These are phyloP conservation scores for Clavispora vitiphila DNA, from an alignment of 805 yeast species.

Conservation along the genomic window DNA sequence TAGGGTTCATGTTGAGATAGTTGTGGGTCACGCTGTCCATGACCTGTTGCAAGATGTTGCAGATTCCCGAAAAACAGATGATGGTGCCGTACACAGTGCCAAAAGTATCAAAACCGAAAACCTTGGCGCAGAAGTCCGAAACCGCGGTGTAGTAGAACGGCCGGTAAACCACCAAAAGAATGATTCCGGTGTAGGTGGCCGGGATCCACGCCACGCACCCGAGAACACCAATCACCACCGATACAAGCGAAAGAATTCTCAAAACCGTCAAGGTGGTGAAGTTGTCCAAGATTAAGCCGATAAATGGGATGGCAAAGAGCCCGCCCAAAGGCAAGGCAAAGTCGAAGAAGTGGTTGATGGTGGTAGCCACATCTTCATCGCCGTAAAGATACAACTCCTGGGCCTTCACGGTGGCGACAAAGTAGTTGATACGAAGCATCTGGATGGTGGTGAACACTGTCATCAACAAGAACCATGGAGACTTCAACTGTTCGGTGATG, in stretches of 20 bases:
- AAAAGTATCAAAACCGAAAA: constrained; percentile 87
- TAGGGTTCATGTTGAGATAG: constrained; percentile 67
- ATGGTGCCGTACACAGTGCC: constrained; percentile 88
- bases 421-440: constrained; percentile 88
- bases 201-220: constrained; percentile 58
- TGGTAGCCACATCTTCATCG: constrained; percentile 46
- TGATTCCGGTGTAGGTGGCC: constrained; percentile 64
- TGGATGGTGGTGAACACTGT: constrained; percentile 76
- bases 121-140: constrained; percentile 87
- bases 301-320: constrained; percentile 76
- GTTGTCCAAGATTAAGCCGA: constrained; percentile 76
- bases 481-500: constrained; percentile 44
- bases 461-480: constrained; percentile 78
- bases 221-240: constrained; percentile 62
- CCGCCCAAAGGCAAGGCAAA: constrained; percentile 88
- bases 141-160: constrained; percentile 93
- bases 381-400: constrained; percentile 74
- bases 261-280: constrained; percentile 57
- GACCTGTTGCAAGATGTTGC: constrained; percentile 65
- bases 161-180: constrained; percentile 72
- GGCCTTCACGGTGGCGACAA: constrained; percentile 81
- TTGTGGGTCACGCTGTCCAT: constrained; percentile 71
- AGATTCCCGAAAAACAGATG: constrained; percentile 76
- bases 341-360: constrained; percentile 69
- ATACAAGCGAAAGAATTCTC: constrained; percentile 45